Conservation (phyloP, 768 basidiomycete species). For the Phlebiopsis gigantea region DNA sequence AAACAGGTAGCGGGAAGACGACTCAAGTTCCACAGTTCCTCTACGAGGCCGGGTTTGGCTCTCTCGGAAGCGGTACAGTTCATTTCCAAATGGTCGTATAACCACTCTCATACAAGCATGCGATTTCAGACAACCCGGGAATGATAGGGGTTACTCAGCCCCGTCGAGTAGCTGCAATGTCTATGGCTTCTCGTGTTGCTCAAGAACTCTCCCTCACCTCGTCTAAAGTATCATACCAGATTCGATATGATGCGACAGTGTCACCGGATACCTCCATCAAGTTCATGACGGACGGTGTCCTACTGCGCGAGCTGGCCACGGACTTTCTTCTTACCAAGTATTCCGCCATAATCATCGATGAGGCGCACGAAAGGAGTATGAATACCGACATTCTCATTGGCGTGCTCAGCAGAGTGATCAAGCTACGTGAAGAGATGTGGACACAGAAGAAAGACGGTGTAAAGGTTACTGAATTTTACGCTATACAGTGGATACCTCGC, state of each 20-base stretch:
- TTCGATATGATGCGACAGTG: constrained; percentile 93
- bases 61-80: constrained; percentile 66
- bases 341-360: constrained; percentile 93
- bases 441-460: constrained; percentile 62
- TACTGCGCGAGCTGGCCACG: constrained; percentile 85
- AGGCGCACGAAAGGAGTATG: constrained; percentile 97
- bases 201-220: constrained; percentile 83
- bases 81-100: neutral
- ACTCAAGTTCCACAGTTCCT: constrained; percentile 98
- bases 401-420: constrained; percentile 89
- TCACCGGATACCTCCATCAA: constrained; percentile 90
- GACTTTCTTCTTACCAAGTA: constrained; percentile 95
- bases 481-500: too few relatives aligned
- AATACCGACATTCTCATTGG: constrained; percentile 98
- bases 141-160: constrained; percentile 99
- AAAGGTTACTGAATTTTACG: constrained; percentile 50
- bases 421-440: constrained; percentile 88
- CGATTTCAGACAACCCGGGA: constrained; percentile 78
- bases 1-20: constrained; percentile 98
- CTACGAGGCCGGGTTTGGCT: constrained; percentile 95
- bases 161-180: constrained; percentile 93
- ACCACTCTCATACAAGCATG: neutral
- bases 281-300: constrained; percentile 99
- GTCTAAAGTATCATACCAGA: constrained; percentile 89
- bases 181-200: constrained; percentile 92